phyloP scores from a whole-genome alignment of 164 flowering plant genomes.

The Stephania cephalantha region DNA sequence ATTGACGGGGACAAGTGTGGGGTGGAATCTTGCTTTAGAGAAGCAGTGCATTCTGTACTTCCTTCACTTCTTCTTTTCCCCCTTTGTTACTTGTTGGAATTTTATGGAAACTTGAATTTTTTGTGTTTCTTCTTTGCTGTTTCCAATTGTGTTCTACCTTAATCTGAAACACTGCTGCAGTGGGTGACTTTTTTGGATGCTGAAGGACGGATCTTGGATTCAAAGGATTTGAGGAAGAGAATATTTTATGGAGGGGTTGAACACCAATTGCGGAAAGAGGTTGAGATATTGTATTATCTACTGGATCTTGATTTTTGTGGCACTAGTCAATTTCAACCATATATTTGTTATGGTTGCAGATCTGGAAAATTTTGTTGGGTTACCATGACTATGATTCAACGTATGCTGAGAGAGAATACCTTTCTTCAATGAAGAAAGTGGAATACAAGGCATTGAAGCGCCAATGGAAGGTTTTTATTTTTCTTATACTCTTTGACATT shows the following conservation, averaged over 20 bases:
- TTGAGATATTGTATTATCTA: slow-evolving; percentile 20
- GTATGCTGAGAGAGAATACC: slow-evolving; percentile 88
- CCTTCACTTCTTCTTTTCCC: background rate
- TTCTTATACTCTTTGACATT: background rate
- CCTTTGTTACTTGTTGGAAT: background rate
- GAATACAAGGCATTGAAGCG: slow-evolving; percentile 79
- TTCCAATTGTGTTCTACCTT: background rate
- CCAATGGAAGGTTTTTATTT: slow-evolving; percentile 81
- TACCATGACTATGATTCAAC: slow-evolving; percentile 79
- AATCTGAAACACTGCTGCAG: slow-evolving; percentile 31
- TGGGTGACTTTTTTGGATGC: slow-evolving; percentile 77
- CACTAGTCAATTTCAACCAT: background rate
- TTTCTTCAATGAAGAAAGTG: slow-evolving; percentile 42
- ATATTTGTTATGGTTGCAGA: slow-evolving; percentile 33
- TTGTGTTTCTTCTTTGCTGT: background rate
- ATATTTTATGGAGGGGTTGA: slow-evolving; percentile 94
- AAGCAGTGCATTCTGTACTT: background rate
- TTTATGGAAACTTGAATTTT: background rate
- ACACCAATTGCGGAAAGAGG: slow-evolving; percentile 73
- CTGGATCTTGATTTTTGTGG: background rate
- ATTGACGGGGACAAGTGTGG: background rate
- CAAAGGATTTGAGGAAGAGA: slow-evolving; percentile 65
- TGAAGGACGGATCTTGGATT: slow-evolving; percentile 79
- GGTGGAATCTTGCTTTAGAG: background rate
- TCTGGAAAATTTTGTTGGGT: slow-evolving; percentile 82